A percentile compares a stretch with the other conserved stretches of the same genome.
Conservation (phyloP, 495 filamentous ascomycete genomes). For the Penicillium turbatum region DNA sequence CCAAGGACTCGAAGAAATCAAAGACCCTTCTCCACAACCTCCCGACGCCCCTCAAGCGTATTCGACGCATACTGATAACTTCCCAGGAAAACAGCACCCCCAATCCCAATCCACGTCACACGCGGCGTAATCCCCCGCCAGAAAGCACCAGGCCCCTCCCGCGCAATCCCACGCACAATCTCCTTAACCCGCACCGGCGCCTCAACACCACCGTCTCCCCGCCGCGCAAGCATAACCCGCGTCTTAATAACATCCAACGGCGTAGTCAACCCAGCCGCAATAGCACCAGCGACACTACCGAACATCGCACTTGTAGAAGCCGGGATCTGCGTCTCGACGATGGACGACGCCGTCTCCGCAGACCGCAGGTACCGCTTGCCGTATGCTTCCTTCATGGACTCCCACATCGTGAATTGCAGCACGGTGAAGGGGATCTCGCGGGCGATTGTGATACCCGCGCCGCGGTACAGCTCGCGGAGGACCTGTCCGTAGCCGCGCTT, state of each 20-base stretch:
- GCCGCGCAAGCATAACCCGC: constrained; percentile 78
- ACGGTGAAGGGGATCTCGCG: constrained; percentile 96
- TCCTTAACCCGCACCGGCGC: constrained; percentile 51
- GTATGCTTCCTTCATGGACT: constrained; percentile 70
- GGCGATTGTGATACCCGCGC: constrained; percentile 86
- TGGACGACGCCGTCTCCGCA: constrained; percentile 3
- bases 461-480: constrained; percentile 81
- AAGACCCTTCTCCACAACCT: constrained; percentile 11
- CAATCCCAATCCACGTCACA: constrained; percentile 89
- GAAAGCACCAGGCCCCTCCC: constrained; percentile 71
- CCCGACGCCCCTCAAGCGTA: constrained; percentile 48
- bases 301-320: constrained; percentile 81
- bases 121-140: constrained; percentile 86
- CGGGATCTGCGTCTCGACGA: constrained; percentile 43
- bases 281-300: constrained; percentile 75
- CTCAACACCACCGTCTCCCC: constrained; percentile 28
- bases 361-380: constrained; percentile 30
- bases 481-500: constrained; percentile 52
- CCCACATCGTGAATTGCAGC: constrained; percentile 96
- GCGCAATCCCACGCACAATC: constrained; percentile 63
- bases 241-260: constrained; percentile 97
- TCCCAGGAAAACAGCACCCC: constrained; percentile 91
- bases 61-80: constrained; percentile 92
- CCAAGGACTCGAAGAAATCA: neutral
- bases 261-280: constrained; percentile 86